Percentiles rank a stretch among this genome's conserved stretches.
Conservation (phyloP, 2,329 filamentous ascomycete genomes). For the Anthostomella pinea region DNA sequence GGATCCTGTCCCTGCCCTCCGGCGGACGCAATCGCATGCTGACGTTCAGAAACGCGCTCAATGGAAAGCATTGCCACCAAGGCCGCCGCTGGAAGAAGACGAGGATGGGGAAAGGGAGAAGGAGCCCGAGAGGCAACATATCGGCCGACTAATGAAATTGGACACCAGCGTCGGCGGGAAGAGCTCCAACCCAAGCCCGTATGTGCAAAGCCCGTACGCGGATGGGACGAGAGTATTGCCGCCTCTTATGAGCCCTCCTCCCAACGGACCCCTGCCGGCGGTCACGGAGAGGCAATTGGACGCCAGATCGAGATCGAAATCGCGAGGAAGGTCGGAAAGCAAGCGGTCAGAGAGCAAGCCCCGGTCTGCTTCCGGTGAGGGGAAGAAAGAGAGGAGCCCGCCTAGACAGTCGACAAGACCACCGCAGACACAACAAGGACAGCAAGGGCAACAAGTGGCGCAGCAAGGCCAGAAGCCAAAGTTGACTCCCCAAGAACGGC, state of each 20-base stretch:
- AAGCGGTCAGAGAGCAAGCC: conserved; percentile 9
- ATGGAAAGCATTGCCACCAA: conserved; percentile 13
- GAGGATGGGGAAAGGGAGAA: conserved; percentile 1
- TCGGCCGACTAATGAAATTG: too few relatives aligned
- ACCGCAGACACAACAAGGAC: neutral
- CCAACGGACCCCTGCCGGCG: conserved; percentile 17
- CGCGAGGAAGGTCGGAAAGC: conserved; percentile 9
- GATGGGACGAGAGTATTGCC: conserved; percentile 12
- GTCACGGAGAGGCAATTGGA: conserved; percentile 10
- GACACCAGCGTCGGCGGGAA: neutral
- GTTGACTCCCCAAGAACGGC: conserved; percentile 22
- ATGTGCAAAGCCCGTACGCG: too few relatives aligned
- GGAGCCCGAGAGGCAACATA: too few relatives aligned
- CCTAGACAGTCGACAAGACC: neutral
- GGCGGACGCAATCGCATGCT: conserved; percentile 23
- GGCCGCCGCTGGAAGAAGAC: conserved; percentile 1
- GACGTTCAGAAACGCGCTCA: conserved; percentile 13
- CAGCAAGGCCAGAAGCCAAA: conserved; percentile 8
- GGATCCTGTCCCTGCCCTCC: conserved; percentile 8
- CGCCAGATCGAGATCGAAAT: conserved; percentile 7
- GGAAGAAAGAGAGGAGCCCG: conserved; percentile 7
- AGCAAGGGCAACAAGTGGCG: conserved; percentile 4
- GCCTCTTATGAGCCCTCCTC: conserved; percentile 18
- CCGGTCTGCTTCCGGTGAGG: conserved; percentile 6
- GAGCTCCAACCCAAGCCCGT: conserved; percentile 1